Base-by-base conservation (phyloP, 2,329 filamentous ascomycete genomes). In the Talaromyces sp. region DNA sequence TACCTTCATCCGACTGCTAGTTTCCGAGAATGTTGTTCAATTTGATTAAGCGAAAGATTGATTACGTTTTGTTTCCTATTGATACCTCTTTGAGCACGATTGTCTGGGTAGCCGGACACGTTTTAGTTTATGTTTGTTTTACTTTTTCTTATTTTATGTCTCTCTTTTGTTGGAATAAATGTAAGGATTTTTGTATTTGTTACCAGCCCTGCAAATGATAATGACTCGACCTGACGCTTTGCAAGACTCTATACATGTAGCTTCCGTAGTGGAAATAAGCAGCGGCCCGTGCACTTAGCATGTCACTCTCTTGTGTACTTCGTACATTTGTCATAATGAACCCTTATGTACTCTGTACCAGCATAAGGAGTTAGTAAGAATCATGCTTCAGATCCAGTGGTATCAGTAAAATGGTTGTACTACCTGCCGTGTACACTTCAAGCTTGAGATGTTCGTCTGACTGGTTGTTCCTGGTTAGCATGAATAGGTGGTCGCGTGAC, bases 101-200 rank as follows among this genome's bases (percentile, higher is more conserved):
- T 56, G 50, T 37, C 31, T 56, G 33, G 33, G 8, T 39, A 56
- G 52, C n/a, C 52, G 33, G 31, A 25, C 52, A 22, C 15, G n/a
- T 15, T 25, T 50, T 49, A 27, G n/a, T 45, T 60, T 52, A 43
- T 41, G 27, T 43, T 33, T 62, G 22, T 54, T 43, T 41, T 22
- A 35, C 11, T 11, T 62, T 62, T 33, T 43, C 2, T 19, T 19
- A 31, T 43, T 56, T 56, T 15, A 63, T 57, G 61, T 63, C 61
- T 63, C 50, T 57, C 61, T 47, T 63, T 63, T 63, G 61, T 63
- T 62, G 41, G 33, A 47, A 57, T 45, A 43, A 45, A 9, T 57
- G 37, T 57, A 56, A 56, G 60, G 37, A 19, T 37, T 59, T 31
- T 43, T 45, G 37, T 27, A 31, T 17, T 33, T 45, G 9, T 35